Evolutionary conservation across 2,329 filamentous ascomycete genomes (phyloP), one percentile per base, ranked within the genome.

Genomic region (Beauveria bassiana): DNA sequence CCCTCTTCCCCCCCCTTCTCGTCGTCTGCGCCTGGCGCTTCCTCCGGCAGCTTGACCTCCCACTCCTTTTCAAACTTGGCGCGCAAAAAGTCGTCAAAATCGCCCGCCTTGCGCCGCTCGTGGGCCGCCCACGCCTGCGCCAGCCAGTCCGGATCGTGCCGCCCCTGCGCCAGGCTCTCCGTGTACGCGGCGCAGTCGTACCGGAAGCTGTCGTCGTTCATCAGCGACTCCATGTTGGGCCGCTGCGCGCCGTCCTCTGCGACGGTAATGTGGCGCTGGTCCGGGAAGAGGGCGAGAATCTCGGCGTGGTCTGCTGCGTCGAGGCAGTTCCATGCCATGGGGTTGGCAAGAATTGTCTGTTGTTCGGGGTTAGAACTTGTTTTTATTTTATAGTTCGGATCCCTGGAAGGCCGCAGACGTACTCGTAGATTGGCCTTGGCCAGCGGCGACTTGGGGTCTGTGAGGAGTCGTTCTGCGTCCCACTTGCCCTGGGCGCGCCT

Each of bases 131-230:
- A 83, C 1, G 83, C 82, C 61, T 79, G 73, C 18, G 68, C 71
- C 8, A 86, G 75, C 82, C 82, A 85, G 16, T 76, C 74, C 1
- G 76, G 74, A 64, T 84, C 81, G 62, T 84, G 79, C 40, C 75
- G 76, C 3, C 82, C 82, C 42, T 73, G 70, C 5, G 68, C 64
- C 20, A 85, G 70, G 64, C 80, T 74, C 40, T 78, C 76, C 34
- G 74, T 75, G 67, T 80, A 81, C 3, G 72, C 72, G 0, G 76
- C 73, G 57, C 77, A 75, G 66, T 79, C 78, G 52, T 78, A 70
- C 12, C 79, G 78, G 66, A 81, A 81, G 64, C 74, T 75, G 65
- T 79, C 73, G 66, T 78, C 78, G 65, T 78, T 80, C 63, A 74
- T 73, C 12, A 81, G 73, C 16, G 75, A 73, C 3, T 67, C 68